phyloP scores from a whole-genome alignment of 257 asterid genomes.

The Striga asiatica region DNA sequence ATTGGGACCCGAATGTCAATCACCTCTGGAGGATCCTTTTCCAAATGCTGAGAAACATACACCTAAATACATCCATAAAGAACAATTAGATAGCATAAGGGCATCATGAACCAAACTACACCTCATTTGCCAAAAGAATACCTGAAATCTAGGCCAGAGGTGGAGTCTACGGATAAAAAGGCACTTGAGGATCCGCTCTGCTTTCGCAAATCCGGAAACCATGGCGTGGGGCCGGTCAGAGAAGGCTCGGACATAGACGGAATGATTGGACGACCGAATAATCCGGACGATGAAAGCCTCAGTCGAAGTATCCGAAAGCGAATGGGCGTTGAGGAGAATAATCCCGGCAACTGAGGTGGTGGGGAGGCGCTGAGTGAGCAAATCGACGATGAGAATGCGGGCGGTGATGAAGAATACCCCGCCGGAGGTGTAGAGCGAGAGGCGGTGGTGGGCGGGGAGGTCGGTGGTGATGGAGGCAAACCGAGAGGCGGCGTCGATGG shows the following conservation, averaged over 20 bases:
- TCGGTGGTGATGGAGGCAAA: constrained; percentile 73
- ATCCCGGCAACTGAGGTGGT: constrained; percentile 61
- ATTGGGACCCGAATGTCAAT: constrained; percentile 87
- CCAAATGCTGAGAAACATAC: constrained; percentile 87
- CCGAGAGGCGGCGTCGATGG: constrained; percentile 27
- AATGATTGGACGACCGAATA: constrained; percentile 46
- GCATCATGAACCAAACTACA: not conserved
- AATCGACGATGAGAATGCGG: constrained; percentile 82
- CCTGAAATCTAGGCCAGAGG: constrained; percentile 99
- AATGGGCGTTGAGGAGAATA: constrained; percentile 63
- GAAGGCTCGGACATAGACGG: constrained; percentile 73
- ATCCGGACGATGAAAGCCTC: constrained; percentile 90
- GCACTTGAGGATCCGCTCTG: constrained; percentile 78
- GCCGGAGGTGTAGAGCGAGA: constrained; percentile 68
- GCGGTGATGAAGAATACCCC: constrained; percentile 64
- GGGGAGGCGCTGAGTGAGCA: constrained; percentile 70
- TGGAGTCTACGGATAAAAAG: constrained; percentile 71
- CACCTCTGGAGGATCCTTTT: constrained; percentile 88
- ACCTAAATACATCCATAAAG: constrained; percentile 36
- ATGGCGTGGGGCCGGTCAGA: constrained; percentile 78
- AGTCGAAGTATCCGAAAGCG: constrained; percentile 79
- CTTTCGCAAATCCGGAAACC: constrained; percentile 92
- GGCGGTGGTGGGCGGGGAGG: constrained; percentile 53
- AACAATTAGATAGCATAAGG: not conserved
- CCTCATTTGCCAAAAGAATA: not conserved